A percentile compares a stretch with the other conserved stretches of the same genome.
Evolutionary conservation across 1,139 yeast genomes (phyloP).

Genomic region (Saccharomyces hybrid): DNA sequence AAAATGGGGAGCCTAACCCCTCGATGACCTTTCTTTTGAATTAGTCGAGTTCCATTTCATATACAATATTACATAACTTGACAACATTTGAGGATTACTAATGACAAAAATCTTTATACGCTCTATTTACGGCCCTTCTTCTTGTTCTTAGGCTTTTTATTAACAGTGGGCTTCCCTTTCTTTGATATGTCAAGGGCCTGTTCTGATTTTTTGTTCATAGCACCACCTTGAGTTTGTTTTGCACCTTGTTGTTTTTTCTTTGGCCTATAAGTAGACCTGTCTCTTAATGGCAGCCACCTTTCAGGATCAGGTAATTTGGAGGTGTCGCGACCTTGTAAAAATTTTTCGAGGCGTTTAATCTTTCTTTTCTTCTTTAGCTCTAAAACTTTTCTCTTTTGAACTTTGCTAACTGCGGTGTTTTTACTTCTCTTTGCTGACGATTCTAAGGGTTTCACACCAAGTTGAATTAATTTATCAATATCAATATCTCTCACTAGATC

Average conservation of each 20-base stretch:
- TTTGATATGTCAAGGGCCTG: slow-evolving; percentile 37
- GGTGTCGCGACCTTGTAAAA: slow-evolving; percentile 38
- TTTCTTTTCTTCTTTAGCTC: slow-evolving; percentile 36
- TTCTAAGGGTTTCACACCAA: slow-evolving; percentile 37
- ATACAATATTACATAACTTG: background rate
- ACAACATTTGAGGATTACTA: slow-evolving; percentile 2
- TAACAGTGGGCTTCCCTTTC: slow-evolving; percentile 34
- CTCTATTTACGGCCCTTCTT: slow-evolving; percentile 31
- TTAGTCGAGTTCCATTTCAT: background rate
- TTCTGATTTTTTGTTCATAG: slow-evolving; percentile 48
- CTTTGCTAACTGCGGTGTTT: slow-evolving; percentile 14
- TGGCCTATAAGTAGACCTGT: slow-evolving; percentile 77
- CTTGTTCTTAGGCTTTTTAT: slow-evolving; percentile 23
- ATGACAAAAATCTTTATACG: background rate
- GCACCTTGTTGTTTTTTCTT: slow-evolving; percentile 46
- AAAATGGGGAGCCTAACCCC: slow-evolving; percentile 4
- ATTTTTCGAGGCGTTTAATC: slow-evolving; percentile 35
- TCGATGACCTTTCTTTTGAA: background rate
- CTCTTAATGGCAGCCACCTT: slow-evolving; percentile 87
- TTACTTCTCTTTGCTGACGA: slow-evolving; percentile 18
- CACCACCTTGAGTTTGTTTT: slow-evolving; percentile 64
- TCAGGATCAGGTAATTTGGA: slow-evolving; percentile 49
- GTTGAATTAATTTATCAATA: slow-evolving; percentile 34
- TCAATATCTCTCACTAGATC: slow-evolving; percentile 39
- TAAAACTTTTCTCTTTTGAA: slow-evolving; percentile 20